A percentile compares a stretch with the other conserved stretches of the same genome.
phyloP scores from a whole-genome alignment of 352 stramenopile genomes.

The Globisporangium lucens region DNA sequence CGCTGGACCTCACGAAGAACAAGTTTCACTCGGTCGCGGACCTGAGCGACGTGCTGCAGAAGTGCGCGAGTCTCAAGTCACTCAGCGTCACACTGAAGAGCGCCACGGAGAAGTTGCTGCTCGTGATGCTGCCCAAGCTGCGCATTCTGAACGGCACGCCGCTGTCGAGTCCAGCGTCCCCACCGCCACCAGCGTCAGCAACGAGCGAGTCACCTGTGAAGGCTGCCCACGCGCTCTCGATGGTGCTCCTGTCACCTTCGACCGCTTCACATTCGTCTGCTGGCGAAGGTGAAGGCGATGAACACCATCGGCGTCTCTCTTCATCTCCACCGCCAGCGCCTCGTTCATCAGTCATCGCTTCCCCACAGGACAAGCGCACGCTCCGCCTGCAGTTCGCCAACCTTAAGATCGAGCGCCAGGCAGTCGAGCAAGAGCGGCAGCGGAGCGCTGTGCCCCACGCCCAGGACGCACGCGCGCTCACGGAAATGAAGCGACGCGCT shows the following conservation, averaged over 20 bases:
- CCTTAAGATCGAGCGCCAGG: conserved; percentile 13
- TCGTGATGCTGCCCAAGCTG: conserved; percentile 52
- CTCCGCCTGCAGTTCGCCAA: conserved; percentile 29
- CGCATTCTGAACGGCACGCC: conserved; percentile 59
- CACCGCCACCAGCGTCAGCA: conserved; percentile 15
- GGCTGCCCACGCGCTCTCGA: conserved; percentile 7
- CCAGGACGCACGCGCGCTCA: not conserved
- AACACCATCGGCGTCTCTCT: too few relatives aligned
- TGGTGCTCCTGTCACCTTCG: conserved; percentile 8
- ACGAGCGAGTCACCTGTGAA: conserved; percentile 14
- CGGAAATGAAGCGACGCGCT: not conserved
- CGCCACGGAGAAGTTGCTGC: conserved; percentile 42
- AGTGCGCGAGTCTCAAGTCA: conserved; percentile 53
- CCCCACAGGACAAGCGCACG: conserved; percentile 36
- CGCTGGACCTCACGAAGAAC: conserved; percentile 58
- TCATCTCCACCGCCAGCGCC: not conserved
- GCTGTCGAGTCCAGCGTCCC: conserved; percentile 10
- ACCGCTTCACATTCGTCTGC: conserved; percentile 18
- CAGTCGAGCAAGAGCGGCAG: conserved; percentile 4
- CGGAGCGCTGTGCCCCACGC: not conserved
- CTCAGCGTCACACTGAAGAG: conserved; percentile 51
- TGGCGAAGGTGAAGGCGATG: not conserved
- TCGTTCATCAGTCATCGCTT: conserved; percentile 9
- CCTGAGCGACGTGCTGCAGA: conserved; percentile 37
- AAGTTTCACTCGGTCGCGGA: conserved; percentile 38